A percentile compares a stretch with the other conserved stretches of the same genome.
phyloP scores from a whole-genome alignment of 2,329 filamentous ascomycete species.

The Apiospora kogelbergensis region DNA sequence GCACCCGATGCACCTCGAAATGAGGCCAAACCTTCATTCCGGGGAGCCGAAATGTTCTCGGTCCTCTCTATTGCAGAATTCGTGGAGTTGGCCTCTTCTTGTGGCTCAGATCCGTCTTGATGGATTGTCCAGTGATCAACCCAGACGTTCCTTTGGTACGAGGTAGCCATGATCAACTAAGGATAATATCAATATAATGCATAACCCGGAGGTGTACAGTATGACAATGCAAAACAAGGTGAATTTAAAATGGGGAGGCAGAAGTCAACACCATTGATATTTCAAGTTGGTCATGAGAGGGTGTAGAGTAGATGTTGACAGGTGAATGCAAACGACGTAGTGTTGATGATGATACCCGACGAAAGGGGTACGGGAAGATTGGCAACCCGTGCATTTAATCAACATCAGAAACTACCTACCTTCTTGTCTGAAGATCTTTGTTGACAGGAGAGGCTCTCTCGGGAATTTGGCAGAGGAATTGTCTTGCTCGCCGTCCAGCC shows the following conservation, averaged over 20 bases:
- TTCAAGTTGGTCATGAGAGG: too few relatives aligned
- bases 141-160: not conserved
- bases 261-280: not conserved
- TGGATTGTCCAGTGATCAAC: not conserved
- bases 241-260: too few relatives aligned
- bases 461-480: not conserved
- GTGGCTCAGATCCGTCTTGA: not conserved
- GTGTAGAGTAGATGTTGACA: not conserved
- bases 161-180: not conserved
- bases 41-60: not conserved
- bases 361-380: not conserved
- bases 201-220: not conserved
- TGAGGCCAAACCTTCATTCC: not conserved
- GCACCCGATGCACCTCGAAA: not conserved
- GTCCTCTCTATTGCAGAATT: too few relatives aligned
- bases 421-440: not conserved
- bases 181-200: not conserved
- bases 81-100: not conserved
- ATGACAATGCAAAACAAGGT: not conserved
- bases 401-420: not conserved
- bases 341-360: not conserved
- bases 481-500: not conserved
- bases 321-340: not conserved
- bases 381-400: too few relatives aligned
- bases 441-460: not conserved